phyloP scores from a whole-genome alignment of 225 moss, liverwort and hornwort genomes.

The Pseudisothecium myosuroides region DNA sequence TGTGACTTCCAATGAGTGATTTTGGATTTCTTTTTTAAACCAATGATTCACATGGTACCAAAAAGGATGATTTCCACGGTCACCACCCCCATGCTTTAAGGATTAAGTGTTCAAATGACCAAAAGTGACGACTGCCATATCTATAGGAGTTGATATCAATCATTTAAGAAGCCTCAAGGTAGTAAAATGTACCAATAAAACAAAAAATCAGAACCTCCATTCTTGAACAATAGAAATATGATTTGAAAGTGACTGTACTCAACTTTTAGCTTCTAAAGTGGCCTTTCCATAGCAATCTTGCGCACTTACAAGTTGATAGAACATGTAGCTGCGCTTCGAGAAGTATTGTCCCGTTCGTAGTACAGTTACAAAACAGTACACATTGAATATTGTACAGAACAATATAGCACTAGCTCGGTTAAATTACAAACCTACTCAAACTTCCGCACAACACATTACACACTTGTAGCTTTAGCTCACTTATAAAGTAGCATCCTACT shows the following conservation, averaged over 20 bases:
- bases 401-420: not conserved
- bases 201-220: not conserved
- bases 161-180: not conserved
- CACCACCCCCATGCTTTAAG: no score
- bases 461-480: not conserved
- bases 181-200: no score
- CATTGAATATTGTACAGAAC: not conserved
- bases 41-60: no score
- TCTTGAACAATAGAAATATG: not conserved
- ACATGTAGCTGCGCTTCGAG: not conserved
- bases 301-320: not conserved
- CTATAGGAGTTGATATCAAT: not conserved
- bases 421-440: not conserved
- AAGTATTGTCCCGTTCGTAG: not conserved
- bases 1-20: no score
- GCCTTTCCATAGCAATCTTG: not conserved
- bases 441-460: not conserved
- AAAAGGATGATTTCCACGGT: no score
- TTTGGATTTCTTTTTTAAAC: no score
- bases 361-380: not conserved
- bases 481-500: not conserved
- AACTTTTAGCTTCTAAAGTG: not conserved
- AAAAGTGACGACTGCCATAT: not conserved
- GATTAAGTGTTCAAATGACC: not conserved
- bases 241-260: no score